Evolutionary conservation across 345 rosid genomes (phyloP), one percentile per base, ranked within the genome.

Genomic region (Jatropha curcas): DNA sequence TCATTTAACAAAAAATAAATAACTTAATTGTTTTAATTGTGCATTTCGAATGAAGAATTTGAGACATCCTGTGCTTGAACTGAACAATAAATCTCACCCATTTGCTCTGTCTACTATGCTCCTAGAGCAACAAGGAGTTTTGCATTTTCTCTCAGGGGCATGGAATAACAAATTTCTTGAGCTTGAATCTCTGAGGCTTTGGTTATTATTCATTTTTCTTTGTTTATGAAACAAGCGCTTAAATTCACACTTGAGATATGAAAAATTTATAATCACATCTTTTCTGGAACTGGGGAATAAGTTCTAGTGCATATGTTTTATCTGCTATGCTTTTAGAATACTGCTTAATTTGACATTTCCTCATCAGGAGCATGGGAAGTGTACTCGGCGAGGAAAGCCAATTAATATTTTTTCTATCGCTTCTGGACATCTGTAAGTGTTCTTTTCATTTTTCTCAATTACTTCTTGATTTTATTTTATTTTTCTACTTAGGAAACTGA

Each of bases 391-490:
- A 66, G 99, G 98, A 82, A 89, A 85, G 83, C 85, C 88, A 8
- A 86, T 93, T 70, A 93, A 95, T 77, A 91, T 95, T 37, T 95
- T 93, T 71, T 95, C 99, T 64, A 80, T 95, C 65, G 99, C 99
- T 78, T 95, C 99, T 52, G 99, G 99, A 65, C 99, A 95, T 84
- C 84, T 95, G 99, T 95, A 88, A 95, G 97, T 76, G 16, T 33
- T 2, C 57, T 31, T 75, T 68, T 63, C 64, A 31, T n/a, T 51
- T 60, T 39, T 0, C 13, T 70, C 4, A 39, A 39, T 63, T 63
- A 43, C 58, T 56, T 8, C 4, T 19, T 52, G 30, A 13, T 51
- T 9, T 3, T 24, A 3, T 39, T 70, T 45, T 37, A 39, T 24
- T 25, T 22, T 53, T 52, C 20, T 53, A 68, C 20, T 64, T 64